Evolutionary conservation across 192 early-diverging fungal genomes (phyloP).

Genomic region (Diversispora eburnea): DNA sequence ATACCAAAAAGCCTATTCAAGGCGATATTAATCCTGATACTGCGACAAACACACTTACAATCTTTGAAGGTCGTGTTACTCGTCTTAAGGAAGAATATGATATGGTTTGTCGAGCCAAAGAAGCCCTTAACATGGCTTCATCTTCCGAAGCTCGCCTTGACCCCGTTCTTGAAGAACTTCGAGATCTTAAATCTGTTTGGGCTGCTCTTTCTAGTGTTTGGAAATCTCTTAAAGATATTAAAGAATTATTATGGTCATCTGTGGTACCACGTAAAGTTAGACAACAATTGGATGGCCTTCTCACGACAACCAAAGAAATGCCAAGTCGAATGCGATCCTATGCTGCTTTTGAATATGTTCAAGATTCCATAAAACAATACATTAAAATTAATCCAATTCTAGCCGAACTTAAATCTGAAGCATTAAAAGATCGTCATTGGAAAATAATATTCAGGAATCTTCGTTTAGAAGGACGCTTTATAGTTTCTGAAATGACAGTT

Average conservation of each 20-base stretch:
- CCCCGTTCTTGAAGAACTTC: slow-evolving; percentile 86
- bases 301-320: slow-evolving; percentile 84
- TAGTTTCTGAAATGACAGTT: slow-evolving; percentile 82
- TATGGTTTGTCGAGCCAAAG: slow-evolving; percentile 86
- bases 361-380: slow-evolving; percentile 74
- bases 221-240: slow-evolving; percentile 77
- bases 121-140: slow-evolving; percentile 85
- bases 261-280: slow-evolving; percentile 89
- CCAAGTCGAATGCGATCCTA: slow-evolving; percentile 97
- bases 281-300: slow-evolving; percentile 76
- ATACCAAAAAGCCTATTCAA: slow-evolving; percentile 89
- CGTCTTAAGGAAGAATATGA: slow-evolving; percentile 83
- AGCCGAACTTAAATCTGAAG: slow-evolving; percentile 92
- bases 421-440: slow-evolving; percentile 97
- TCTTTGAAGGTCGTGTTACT: slow-evolving; percentile 80
- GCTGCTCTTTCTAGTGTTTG: slow-evolving; percentile 74
- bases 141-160: slow-evolving; percentile 66
- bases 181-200: slow-evolving; percentile 94
- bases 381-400: slow-evolving; percentile 79
- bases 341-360: slow-evolving; percentile 92
- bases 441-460: slow-evolving; percentile 85
- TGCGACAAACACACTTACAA: slow-evolving; percentile 75
- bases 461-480: slow-evolving; percentile 63
- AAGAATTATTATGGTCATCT: slow-evolving; percentile 83
- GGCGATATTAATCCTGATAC: slow-evolving; percentile 85